These are phyloP conservation scores for Myxozyma neglecta DNA, from an alignment of 805 yeast species.

Conservation along the genomic window DNA sequence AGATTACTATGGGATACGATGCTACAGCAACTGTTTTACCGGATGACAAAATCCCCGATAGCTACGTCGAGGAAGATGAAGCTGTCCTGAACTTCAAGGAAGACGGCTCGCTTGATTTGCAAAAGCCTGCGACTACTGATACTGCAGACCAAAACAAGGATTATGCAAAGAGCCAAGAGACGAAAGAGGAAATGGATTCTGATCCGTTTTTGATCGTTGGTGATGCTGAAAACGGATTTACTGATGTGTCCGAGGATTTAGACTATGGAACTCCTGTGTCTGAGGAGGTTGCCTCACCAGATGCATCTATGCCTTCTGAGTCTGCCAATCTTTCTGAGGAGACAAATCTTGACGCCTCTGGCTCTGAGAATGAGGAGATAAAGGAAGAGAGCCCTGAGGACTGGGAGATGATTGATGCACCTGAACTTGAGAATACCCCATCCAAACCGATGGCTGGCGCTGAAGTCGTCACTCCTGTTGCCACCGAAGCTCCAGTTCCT, in stretches of 20 bases:
- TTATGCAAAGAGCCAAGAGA: neutral
- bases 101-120: neutral
- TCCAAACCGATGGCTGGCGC: constrained; percentile 11
- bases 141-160: constrained; percentile 1
- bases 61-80: constrained; percentile 8
- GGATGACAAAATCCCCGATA: constrained; percentile 5
- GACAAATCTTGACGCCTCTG: constrained; percentile 2
- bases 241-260: constrained; percentile 21
- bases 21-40: neutral
- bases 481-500: constrained; percentile 7
- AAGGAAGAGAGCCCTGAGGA: neutral
- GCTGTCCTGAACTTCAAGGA: neutral
- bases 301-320: neutral
- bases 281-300: constrained; percentile 7
- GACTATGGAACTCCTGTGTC: constrained; percentile 18
- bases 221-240: neutral
- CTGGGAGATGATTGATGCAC: neutral
- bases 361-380: neutral
- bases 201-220: constrained; percentile 9
- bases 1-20: constrained; percentile 11
- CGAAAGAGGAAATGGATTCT: neutral
- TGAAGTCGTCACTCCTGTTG: constrained; percentile 5
- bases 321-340: constrained; percentile 5
- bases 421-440: constrained; percentile 1
- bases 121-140: neutral